Percentiles rank a stretch among this genome's conserved stretches.
Conservation (phyloP, 306 rosid species). For the Parietaria judaica region DNA sequence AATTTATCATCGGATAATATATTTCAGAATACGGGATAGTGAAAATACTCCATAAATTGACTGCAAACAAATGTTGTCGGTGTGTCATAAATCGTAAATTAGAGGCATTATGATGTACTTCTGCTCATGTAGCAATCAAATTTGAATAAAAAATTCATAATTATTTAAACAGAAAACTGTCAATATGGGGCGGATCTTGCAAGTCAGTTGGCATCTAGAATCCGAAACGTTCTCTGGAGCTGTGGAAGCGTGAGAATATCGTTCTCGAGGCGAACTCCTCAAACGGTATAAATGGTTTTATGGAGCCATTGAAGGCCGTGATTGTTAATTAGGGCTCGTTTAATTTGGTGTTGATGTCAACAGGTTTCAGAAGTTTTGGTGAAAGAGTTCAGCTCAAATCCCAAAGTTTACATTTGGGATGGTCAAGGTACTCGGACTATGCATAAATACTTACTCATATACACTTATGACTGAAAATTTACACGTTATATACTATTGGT, state of each 20-base stretch:
- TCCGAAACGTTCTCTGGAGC: slow-evolving; percentile 78
- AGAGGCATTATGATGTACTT: slow-evolving; percentile 3
- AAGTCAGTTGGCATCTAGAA: slow-evolving; percentile 49
- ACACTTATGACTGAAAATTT: background rate
- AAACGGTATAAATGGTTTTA: slow-evolving; percentile 40
- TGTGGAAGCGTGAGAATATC: slow-evolving; percentile 78
- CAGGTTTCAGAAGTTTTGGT: slow-evolving; percentile 56
- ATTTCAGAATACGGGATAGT: background rate
- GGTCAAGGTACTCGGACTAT: slow-evolving; percentile 57
- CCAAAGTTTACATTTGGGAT: slow-evolving; percentile 79
- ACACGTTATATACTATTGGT: slow-evolving; percentile 2
- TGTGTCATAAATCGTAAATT: too few relatives aligned
- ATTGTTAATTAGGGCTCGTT: background rate
- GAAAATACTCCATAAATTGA: too few relatives aligned
- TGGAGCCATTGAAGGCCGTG: slow-evolving; percentile 4
- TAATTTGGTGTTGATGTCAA: slow-evolving; percentile 14
- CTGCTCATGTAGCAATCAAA: slow-evolving; percentile 2
- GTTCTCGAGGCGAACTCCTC: slow-evolving; percentile 82
- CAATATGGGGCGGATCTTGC: slow-evolving; percentile 58
- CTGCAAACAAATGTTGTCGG: too few relatives aligned
- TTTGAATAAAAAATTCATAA: background rate
- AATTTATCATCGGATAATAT: background rate
- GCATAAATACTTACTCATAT: background rate
- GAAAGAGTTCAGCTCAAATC: slow-evolving; percentile 52
- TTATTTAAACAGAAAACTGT: slow-evolving; percentile 50